These are phyloP conservation scores for Alternaria ventricosa DNA, from an alignment of 2,329 filamentous ascomycete genomes.

Conservation along the genomic window DNA sequence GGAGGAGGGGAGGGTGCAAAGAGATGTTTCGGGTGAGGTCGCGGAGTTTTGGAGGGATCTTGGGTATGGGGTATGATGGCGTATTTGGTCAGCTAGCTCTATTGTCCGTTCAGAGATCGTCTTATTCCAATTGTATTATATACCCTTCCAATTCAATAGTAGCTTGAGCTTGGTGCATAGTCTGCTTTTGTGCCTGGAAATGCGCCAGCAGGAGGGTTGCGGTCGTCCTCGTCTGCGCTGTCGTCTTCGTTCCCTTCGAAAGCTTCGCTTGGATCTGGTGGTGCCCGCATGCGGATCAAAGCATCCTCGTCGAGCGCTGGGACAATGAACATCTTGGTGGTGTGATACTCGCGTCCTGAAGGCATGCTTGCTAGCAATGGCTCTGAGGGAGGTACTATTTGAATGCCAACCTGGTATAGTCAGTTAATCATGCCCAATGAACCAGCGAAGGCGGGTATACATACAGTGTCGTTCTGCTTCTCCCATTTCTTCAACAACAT, in stretches of 20 bases:
- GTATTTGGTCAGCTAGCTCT: background rate
- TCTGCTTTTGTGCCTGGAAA: conserved; percentile 46
- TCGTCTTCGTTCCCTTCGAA: conserved; percentile 47
- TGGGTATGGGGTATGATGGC: background rate
- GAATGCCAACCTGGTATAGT: conserved; percentile 72
- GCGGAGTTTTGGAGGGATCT: conserved; percentile 24
- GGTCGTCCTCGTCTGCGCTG: conserved; percentile 46
- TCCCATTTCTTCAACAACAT: conserved; percentile 90
- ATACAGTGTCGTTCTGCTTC: conserved; percentile 89
- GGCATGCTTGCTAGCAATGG: conserved; percentile 80
- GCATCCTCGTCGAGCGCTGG: conserved; percentile 69
- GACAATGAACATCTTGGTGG: conserved; percentile 70
- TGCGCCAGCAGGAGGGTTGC: conserved; percentile 38
- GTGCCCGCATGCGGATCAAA: conserved; percentile 65
- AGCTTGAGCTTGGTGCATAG: conserved; percentile 37
- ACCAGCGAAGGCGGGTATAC: conserved; percentile 31
- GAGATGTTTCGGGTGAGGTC: conserved; percentile 36
- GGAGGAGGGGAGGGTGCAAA: conserved; percentile 25
- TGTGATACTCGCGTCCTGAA: conserved; percentile 85
- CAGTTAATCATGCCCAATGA: conserved; percentile 4
- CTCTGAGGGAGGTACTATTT: conserved; percentile 73
- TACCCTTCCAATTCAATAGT: conserved; percentile 33
- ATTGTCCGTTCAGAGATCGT: background rate
- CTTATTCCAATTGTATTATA: background rate
- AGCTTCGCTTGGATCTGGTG: conserved; percentile 58